Evolutionary conservation across 345 rosid genomes (phyloP).

Genomic region (Melaleuca quinquenervia): DNA sequence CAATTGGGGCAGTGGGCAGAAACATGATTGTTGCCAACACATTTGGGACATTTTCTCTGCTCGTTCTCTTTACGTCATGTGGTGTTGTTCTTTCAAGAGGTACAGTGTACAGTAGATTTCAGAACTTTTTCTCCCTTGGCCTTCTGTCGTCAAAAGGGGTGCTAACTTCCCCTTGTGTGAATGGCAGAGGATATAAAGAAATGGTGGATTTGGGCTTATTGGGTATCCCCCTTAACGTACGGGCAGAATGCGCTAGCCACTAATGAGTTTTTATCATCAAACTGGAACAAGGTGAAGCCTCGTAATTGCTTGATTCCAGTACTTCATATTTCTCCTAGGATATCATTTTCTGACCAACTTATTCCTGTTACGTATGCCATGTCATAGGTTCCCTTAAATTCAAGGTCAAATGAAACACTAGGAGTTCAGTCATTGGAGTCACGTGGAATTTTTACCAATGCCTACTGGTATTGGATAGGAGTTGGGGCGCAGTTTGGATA

Average conservation of each 20-base stretch:
- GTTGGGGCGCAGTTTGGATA: conserved; percentile 24
- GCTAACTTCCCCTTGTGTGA: not conserved
- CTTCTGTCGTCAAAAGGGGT: not conserved
- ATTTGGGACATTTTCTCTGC: conserved; percentile 25
- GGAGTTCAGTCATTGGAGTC: conserved; percentile 30
- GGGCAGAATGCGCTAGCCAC: conserved; percentile 38
- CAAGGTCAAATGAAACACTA: conserved; percentile 13
- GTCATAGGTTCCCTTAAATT: not conserved
- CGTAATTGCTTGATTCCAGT: not conserved
- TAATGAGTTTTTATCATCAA: conserved; percentile 43
- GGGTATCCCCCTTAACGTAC: conserved; percentile 53
- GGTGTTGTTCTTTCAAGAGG: conserved; percentile 34
- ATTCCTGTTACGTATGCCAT: not conserved
- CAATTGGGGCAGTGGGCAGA: conserved; percentile 30
- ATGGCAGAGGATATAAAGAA: conserved; percentile 31
- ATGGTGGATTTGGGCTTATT: conserved; percentile 64
- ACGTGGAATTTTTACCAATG: conserved; percentile 21
- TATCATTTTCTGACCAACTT: not conserved
- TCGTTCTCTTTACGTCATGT: conserved; percentile 10
- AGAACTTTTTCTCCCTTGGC: not conserved
- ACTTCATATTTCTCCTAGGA: not conserved
- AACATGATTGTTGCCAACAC: conserved; percentile 31
- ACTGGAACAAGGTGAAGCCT: conserved; percentile 35
- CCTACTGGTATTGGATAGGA: conserved; percentile 53
- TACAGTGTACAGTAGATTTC: not conserved